These are phyloP conservation scores for Monascus ruber DNA, from an alignment of 2,329 filamentous ascomycete species.

Conservation along the genomic window DNA sequence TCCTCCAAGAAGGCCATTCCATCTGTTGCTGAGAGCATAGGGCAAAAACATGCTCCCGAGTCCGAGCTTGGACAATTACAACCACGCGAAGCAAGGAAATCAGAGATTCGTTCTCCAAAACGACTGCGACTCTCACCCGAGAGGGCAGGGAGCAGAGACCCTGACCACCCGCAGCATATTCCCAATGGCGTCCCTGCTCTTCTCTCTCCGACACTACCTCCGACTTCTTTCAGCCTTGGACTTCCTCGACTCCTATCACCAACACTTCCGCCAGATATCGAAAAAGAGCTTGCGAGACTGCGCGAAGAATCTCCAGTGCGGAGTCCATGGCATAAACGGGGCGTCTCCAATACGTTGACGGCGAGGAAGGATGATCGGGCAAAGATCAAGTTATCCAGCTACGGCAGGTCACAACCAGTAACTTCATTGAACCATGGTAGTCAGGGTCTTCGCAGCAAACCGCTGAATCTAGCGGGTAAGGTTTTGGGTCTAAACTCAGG, in stretches of 20 bases:
- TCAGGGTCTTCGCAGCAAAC: constrained; percentile 6
- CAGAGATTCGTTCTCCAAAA: constrained; percentile 24
- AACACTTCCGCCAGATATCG: constrained; percentile 44
- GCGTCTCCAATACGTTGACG: constrained; percentile 7
- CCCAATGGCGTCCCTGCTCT: constrained; percentile 23
- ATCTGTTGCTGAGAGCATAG: constrained; percentile 7
- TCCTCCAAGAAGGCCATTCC: constrained; percentile 6
- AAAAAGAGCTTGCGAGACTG: constrained; percentile 39
- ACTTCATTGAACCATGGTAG: constrained; percentile 7
- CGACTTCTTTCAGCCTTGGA: constrained; percentile 26
- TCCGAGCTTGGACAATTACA: constrained; percentile 9
- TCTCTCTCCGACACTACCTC: constrained; percentile 31
- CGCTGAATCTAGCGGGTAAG: constrained; percentile 5
- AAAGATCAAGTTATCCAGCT: constrained; percentile 7
- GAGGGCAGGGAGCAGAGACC: constrained; percentile 17
- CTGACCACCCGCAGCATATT: constrained; percentile 10
- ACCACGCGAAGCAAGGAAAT: constrained; percentile 7
- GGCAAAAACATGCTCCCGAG: constrained; percentile 18
- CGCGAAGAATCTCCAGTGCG: constrained; percentile 20
- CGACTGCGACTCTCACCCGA: constrained; percentile 29
- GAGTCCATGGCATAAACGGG: constrained; percentile 8
- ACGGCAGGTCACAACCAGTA: constrained; percentile 7
- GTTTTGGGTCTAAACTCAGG: not conserved
- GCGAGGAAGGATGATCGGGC: constrained; percentile 9
- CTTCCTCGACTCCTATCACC: constrained; percentile 47